phyloP scores from a whole-genome alignment of 495 filamentous ascomycete species.

The Hypoxylon fragiforme region DNA sequence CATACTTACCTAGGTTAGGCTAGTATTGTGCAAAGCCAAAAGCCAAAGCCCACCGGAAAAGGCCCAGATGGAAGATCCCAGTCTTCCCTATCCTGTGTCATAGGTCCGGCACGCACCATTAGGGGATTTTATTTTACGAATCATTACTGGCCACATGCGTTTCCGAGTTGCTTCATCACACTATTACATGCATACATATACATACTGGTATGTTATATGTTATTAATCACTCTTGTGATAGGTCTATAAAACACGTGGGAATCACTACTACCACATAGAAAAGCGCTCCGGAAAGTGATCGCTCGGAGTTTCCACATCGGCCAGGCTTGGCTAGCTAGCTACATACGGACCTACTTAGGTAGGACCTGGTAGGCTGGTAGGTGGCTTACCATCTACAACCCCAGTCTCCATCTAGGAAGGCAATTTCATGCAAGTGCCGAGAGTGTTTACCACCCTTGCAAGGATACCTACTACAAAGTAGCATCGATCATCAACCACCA shows the following conservation, averaged over 20 bases:
- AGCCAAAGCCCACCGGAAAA: slow-evolving; percentile 18
- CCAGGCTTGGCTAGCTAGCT: no score
- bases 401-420: slow-evolving; percentile 22
- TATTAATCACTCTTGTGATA: no score
- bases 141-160: not conserved
- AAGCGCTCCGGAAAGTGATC: slow-evolving; percentile 11
- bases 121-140: not conserved
- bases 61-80: slow-evolving; percentile 14
- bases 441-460: slow-evolving; percentile 13
- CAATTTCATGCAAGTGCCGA: slow-evolving; percentile 34
- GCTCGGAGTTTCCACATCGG: slow-evolving; percentile 18
- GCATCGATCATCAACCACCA: no score
- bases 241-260: slow-evolving; percentile 12
- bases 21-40: no score
- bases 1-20: no score
- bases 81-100: slow-evolving; percentile 15
- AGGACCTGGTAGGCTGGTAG: no score
- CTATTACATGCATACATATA: not conserved
- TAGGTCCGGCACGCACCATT: not conserved
- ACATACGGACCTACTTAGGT: not conserved
- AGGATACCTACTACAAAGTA: no score
- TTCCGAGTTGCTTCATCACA: not conserved
- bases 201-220: no score
- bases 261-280: slow-evolving; percentile 5
- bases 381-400: no score